Conservation (phyloP, 208 protist genomes). For the Leishmania lainsoni region DNA sequence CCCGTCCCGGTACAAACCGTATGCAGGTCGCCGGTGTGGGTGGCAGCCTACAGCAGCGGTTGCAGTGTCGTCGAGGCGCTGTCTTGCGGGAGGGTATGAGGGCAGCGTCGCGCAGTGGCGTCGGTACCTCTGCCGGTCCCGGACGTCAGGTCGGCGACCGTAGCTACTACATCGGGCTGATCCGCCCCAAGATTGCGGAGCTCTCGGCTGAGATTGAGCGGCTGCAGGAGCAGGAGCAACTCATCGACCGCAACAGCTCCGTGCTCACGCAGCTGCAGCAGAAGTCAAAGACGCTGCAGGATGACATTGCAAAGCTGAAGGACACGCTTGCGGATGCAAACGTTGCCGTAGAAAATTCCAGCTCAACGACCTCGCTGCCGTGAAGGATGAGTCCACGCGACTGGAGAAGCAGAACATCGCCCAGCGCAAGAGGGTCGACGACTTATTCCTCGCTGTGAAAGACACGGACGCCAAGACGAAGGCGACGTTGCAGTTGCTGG, state of each 20-base stretch:
- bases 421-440: constrained; percentile 74
- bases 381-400: constrained; percentile 72
- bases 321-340: constrained; percentile 80
- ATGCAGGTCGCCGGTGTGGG: constrained; percentile 77
- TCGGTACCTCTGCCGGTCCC: constrained; percentile 70
- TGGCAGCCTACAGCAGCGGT: constrained; percentile 82
- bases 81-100: constrained; percentile 88
- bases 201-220: constrained; percentile 87
- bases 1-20: constrained; percentile 65
- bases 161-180: constrained; percentile 90
- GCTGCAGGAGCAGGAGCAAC: constrained; percentile 84
- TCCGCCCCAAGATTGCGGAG: constrained; percentile 87
- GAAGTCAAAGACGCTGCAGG: constrained; percentile 61
- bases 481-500: constrained; percentile 52
- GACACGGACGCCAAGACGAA: constrained; percentile 77
- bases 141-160: constrained; percentile 90
- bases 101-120: constrained; percentile 67
- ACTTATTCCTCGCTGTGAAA: constrained; percentile 83
- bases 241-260: constrained; percentile 78
- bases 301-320: constrained; percentile 83
- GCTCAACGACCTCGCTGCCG: constrained; percentile 58
- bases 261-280: constrained; percentile 81
- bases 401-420: constrained; percentile 73
- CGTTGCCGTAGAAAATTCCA: constrained; percentile 41
- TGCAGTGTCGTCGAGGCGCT: constrained; percentile 58